A percentile compares a stretch with the other conserved stretches of the same genome.
Evolutionary conservation across 2,329 filamentous ascomycete species (phyloP).

Genomic region (Diaporthe sp.): DNA sequence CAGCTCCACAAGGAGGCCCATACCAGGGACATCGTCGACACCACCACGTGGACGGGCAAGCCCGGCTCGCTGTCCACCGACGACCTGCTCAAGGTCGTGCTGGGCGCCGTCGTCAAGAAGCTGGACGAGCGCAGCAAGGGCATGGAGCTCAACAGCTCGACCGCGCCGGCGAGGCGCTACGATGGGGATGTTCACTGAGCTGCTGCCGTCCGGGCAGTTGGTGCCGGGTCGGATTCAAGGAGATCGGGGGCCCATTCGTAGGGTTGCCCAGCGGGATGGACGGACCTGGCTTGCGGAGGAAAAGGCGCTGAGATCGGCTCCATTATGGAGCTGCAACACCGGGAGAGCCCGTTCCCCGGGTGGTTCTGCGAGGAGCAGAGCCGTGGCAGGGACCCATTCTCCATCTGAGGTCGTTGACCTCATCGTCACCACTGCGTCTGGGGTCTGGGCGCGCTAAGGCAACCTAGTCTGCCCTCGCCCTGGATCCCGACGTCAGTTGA

Average conservation of each 20-base stretch:
- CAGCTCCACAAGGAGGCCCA: constrained; percentile 42
- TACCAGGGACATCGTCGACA: constrained; percentile 42
- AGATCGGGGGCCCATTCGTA: neutral
- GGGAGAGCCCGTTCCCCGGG: neutral
- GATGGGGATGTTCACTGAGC: constrained; percentile 25
- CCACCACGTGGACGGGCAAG: constrained; percentile 37
- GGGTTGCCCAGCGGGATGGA: neutral
- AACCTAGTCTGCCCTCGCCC: constrained; percentile 19
- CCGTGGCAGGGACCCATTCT: neutral
- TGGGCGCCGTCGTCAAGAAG: constrained; percentile 43
- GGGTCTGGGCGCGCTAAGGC: constrained; percentile 16
- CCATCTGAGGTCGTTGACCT: constrained; percentile 10
- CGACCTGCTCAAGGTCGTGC: constrained; percentile 41
- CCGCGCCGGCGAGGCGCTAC: constrained; percentile 29
- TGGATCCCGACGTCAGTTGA: constrained; percentile 1
- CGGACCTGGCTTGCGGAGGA: neutral
- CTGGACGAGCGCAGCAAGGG: constrained; percentile 40
- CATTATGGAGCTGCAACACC: neutral
- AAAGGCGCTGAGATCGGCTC: neutral
- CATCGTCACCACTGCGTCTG: neutral
- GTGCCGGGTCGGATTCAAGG: neutral
- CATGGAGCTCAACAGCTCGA: constrained; percentile 36
- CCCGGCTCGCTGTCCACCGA: constrained; percentile 40
- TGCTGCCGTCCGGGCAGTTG: neutral
- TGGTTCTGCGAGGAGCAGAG: neutral